These are phyloP conservation scores for Adiantum capillusveneris DNA, from an alignment of 75 land plant species.

Conservation along the genomic window DNA sequence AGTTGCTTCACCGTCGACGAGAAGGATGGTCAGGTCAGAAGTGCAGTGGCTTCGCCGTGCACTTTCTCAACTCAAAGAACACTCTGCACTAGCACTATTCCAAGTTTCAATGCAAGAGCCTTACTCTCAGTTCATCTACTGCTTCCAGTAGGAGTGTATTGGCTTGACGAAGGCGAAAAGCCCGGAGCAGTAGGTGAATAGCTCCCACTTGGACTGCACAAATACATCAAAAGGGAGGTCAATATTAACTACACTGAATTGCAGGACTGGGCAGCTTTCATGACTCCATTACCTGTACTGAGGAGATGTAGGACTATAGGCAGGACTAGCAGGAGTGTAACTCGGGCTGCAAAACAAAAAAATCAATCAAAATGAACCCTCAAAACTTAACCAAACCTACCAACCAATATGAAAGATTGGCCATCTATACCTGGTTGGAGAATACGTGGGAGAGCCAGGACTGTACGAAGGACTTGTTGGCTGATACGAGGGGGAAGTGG, in stretches of 20 bases:
- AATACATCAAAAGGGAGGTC: too few relatives aligned
- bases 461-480: constrained; percentile 83
- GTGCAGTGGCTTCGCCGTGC: too few relatives aligned
- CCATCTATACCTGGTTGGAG: constrained; percentile 52
- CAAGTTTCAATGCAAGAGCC: neutral
- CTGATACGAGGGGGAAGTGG: constrained; percentile 90
- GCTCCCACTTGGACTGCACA: constrained; percentile 74
- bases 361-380: neutral
- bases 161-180: constrained; percentile 88
- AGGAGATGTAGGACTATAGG: constrained; percentile 87
- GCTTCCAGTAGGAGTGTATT: constrained; percentile 68
- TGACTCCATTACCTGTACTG: neutral
- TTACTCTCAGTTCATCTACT: constrained; percentile 6
- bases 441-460: constrained; percentile 31
- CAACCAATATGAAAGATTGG: too few relatives aligned
- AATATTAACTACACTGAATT: too few relatives aligned
- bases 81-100: too few relatives aligned
- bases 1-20: too few relatives aligned
- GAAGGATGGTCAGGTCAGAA: too few relatives aligned
- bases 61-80: too few relatives aligned
- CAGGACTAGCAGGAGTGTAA: constrained; percentile 62
- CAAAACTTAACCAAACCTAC: too few relatives aligned
- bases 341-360: constrained; percentile 49
- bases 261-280: too few relatives aligned
- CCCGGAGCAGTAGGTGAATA: constrained; percentile 94